These are phyloP conservation scores for Shiraia sp. DNA, from an alignment of 2,329 filamentous ascomycete species.

Conservation along the genomic window DNA sequence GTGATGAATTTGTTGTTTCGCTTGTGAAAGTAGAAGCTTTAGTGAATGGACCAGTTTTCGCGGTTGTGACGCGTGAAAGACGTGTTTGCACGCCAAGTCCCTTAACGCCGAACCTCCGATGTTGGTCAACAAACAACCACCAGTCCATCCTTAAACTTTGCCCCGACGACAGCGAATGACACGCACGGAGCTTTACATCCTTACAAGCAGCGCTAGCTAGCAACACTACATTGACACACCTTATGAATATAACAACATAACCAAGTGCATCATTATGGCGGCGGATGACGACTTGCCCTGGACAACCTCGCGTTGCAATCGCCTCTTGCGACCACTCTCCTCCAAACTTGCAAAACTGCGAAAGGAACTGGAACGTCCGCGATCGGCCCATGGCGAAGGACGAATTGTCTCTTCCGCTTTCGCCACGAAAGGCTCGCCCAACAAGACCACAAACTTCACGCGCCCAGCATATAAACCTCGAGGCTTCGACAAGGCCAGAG, in stretches of 20 bases:
- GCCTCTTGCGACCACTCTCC: conserved; percentile 48
- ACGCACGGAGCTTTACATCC: conserved; percentile 1
- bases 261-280: conserved; percentile 29
- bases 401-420: conserved; percentile 27
- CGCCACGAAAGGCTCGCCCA: conserved; percentile 28
- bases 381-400: conserved; percentile 19
- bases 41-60: no score
- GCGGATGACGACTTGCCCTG: conserved; percentile 42
- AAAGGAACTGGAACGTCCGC: conserved; percentile 36
- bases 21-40: no score
- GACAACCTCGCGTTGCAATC: conserved; percentile 50
- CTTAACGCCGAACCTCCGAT: conserved; percentile 22
- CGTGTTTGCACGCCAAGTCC: conserved; percentile 3
- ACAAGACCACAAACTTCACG: conserved; percentile 31
- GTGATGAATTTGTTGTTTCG: no score
- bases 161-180: conserved; percentile 3
- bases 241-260: conserved; percentile 23
- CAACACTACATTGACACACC: conserved; percentile 9
- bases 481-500: conserved; percentile 36
- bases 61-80: no score
- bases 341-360: conserved; percentile 46
- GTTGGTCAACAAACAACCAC: conserved; percentile 21
- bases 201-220: conserved; percentile 9
- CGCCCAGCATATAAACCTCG: conserved; percentile 33
- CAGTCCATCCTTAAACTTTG: not conserved